A percentile compares a stretch with the other conserved stretches of the same genome.
phyloP scores from a whole-genome alignment of 176 grass and related monocot species.

The Thalia dealbata region DNA sequence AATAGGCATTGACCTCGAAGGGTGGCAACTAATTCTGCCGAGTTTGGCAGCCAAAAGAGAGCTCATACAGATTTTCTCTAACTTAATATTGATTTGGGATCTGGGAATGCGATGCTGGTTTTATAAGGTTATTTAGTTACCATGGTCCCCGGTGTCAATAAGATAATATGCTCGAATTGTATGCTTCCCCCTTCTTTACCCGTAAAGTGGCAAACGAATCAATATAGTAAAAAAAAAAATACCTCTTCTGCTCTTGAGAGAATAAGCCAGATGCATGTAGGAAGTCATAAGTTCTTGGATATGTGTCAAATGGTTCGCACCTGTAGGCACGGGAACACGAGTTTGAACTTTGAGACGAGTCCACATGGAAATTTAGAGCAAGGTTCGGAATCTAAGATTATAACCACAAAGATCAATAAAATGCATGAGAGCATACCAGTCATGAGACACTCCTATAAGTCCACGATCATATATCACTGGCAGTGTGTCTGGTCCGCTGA shows the following conservation, averaged over 20 bases:
- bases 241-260: constrained; percentile 40
- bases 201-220: too few species aligned
- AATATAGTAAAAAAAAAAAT: neutral
- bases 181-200: too few species aligned
- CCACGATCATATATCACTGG: constrained; percentile 18
- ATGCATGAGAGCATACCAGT: constrained; percentile 8
- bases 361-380: neutral
- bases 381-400: neutral
- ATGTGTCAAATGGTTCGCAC: constrained; percentile 52
- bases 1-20: too few species aligned
- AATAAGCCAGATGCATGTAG: constrained; percentile 43
- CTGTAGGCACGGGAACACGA: too few species aligned
- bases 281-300: constrained; percentile 47
- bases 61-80: too few species aligned
- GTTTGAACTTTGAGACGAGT: too few species aligned
- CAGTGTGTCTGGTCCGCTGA: constrained; percentile 12
- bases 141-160: neutral
- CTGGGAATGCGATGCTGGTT: too few species aligned
- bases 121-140: neutral
- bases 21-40: too few species aligned
- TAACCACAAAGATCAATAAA: neutral
- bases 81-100: too few species aligned
- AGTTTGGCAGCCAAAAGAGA: too few species aligned
- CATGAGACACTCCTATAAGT: constrained; percentile 11
- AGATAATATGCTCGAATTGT: neutral